These are phyloP conservation scores for Colletotrichum noveboracense DNA, from an alignment of 2,329 filamentous ascomycete species.

Conservation along the genomic window DNA sequence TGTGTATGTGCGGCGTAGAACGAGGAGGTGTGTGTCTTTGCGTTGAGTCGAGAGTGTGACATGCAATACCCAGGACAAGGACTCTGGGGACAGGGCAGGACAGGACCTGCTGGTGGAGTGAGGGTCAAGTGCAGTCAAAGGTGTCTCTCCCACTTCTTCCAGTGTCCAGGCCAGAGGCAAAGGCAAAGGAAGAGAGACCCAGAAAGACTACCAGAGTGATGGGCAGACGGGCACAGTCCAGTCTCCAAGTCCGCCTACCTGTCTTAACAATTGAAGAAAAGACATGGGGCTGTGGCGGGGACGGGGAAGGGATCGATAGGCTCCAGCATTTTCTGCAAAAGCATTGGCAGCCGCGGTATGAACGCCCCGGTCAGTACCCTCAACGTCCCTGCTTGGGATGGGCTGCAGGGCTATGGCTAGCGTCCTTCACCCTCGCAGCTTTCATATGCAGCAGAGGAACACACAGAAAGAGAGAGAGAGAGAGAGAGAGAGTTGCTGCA, in stretches of 20 bases:
- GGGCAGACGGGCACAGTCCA: conserved; percentile 4
- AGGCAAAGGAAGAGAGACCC: neutral
- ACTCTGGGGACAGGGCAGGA: neutral
- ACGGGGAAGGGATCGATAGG: conserved; percentile 35
- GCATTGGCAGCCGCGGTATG: conserved; percentile 11
- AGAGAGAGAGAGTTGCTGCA: neutral
- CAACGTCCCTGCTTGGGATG: conserved; percentile 16
- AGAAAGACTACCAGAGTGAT: neutral
- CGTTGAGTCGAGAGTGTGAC: neutral
- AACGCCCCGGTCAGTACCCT: conserved; percentile 13
- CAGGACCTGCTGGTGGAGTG: neutral
- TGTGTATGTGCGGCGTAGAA: neutral
- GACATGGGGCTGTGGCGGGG: conserved; percentile 30
- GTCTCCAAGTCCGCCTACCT: neutral
- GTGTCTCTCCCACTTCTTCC: neutral
- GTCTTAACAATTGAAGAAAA: conserved; percentile 8
- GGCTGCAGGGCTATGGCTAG: conserved; percentile 16
- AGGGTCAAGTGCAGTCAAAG: neutral
- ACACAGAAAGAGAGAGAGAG: neutral
- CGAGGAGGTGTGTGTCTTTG: neutral
- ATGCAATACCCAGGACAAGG: neutral
- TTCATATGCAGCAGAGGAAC: neutral
- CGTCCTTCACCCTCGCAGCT: neutral
- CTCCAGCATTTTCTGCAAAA: conserved; percentile 23
- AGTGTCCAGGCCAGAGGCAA: neutral